phyloP scores from a whole-genome alignment of 2,329 filamentous ascomycete species.

The Stagonosporopsis cucurbitacearum region DNA sequence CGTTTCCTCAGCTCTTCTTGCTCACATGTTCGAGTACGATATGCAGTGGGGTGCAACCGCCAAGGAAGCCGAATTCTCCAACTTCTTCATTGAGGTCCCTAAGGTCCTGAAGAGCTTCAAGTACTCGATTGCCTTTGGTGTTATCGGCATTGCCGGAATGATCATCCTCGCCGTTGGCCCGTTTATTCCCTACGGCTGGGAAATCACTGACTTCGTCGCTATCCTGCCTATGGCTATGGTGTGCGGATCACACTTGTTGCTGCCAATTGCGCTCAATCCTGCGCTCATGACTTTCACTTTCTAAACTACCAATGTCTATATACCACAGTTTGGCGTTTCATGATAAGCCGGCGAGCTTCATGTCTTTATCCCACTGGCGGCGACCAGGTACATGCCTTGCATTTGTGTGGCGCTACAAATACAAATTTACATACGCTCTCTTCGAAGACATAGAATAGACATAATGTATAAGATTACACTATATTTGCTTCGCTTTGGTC shows the following conservation, averaged over 20 bases:
- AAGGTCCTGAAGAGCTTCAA: constrained; percentile 81
- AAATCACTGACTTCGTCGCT: constrained; percentile 62
- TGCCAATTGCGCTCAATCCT: constrained; percentile 75
- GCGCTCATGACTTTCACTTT: constrained; percentile 79
- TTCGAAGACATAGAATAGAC: constrained; percentile 8
- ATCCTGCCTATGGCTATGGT: constrained; percentile 79
- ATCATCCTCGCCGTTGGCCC: constrained; percentile 67
- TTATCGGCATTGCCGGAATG: constrained; percentile 66
- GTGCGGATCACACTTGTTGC: constrained; percentile 69
- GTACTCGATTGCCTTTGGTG: constrained; percentile 70
- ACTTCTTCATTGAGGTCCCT: constrained; percentile 84
- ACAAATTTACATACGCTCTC: neutral
- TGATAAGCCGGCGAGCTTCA: constrained; percentile 10
- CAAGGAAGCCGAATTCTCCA: constrained; percentile 81
- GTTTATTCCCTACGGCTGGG: constrained; percentile 68
- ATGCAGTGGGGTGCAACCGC: constrained; percentile 84
- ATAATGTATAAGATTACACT: constrained; percentile 13
- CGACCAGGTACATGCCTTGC: constrained; percentile 12
- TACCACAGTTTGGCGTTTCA: constrained; percentile 1
- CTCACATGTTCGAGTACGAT: constrained; percentile 84
- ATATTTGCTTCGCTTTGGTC: neutral
- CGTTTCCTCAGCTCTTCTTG: constrained; percentile 76
- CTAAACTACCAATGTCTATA: constrained; percentile 50
- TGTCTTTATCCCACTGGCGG: neutral
- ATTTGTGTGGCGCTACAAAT: constrained; percentile 1